Percentiles rank a stretch among this genome's conserved stretches.
Evolutionary conservation across 768 basidiomycete species (phyloP).

Genomic region (Tylopilus subfusipes): DNA sequence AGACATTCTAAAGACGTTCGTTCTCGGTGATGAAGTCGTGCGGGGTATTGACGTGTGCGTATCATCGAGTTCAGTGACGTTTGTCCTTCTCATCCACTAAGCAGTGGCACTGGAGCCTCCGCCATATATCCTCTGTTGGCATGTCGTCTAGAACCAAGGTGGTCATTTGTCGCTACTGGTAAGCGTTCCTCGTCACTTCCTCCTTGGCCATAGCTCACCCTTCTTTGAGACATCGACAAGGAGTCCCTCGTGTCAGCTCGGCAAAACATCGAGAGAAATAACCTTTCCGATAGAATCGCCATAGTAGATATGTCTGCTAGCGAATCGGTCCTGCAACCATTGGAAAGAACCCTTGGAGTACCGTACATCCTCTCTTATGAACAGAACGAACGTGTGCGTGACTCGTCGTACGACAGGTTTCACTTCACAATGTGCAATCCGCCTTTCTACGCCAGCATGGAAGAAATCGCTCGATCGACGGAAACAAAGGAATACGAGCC

Average conservation of each 20-base stretch:
- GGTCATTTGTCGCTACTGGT: constrained; percentile 74
- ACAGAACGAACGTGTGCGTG: neutral
- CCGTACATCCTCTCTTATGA: constrained; percentile 1
- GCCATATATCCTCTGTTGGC: constrained; percentile 84
- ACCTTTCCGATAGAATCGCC: constrained; percentile 47
- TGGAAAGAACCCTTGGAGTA: constrained; percentile 10
- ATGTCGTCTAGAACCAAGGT: constrained; percentile 48
- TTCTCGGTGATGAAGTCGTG: no score
- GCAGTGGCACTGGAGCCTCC: constrained; percentile 86
- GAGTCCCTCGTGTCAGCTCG: constrained; percentile 54
- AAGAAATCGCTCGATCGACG: constrained; percentile 61
- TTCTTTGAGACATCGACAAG: constrained; percentile 62
- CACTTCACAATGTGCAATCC: constrained; percentile 96
- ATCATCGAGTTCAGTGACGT: neutral
- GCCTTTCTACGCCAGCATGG: constrained; percentile 80
- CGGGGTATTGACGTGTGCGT: no score
- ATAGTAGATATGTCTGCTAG: constrained; percentile 38
- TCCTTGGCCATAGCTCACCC: neutral
- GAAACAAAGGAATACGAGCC: constrained; percentile 64
- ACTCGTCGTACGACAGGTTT: constrained; percentile 36
- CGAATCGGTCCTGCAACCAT: constrained; percentile 42
- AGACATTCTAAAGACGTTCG: no score
- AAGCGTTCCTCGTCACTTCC: neutral
- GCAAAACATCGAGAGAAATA: constrained; percentile 56
- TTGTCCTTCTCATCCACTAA: neutral